Evolutionary conservation across 75 land plant species (phyloP), one percentile per base, ranked within the genome.

Genomic region (Chamaecyparis obtusa): DNA sequence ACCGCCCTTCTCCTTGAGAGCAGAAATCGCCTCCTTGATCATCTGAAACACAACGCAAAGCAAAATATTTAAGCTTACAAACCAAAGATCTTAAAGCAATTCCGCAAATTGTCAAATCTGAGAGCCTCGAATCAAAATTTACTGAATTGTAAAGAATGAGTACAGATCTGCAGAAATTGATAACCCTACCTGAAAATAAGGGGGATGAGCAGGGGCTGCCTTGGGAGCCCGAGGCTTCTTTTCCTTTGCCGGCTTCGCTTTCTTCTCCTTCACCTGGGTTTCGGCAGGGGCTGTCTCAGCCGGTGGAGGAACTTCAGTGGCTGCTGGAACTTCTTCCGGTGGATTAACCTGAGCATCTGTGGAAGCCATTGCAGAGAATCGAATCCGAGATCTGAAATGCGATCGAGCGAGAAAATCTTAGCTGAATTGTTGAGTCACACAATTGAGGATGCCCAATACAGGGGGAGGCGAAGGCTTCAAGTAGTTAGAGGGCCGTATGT

Each of bases 151-250:
- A 56, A 39, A 83, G 24, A 86, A 9, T 55, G 74, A 30, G 54
- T 69, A 78, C 13, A 8, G 74, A 82, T 44, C 9, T 43, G 21
- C 27, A 35, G 21, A 16, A 81, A 17, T 24, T 19, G 44, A 0
- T 27, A 46, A 72, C 15, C 55, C 55, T 46, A 96, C 98, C 97
- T 92, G 90, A 35, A 95, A 92, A 85, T 96, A 96, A 36, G 98
- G 90, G 44, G 98, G 98, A 90, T 96, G 98, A 82, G 95, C 77
- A 7, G 35, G 88, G 32, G 90, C 64, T 1, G 91, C 37, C 85
- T 86, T 93, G 36, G 90, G 64, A 36, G 81, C 85, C 82, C 84
- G 86, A 6, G 92, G 86, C 86, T 92, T 91, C 92, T 89, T 93
- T 75, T 85, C 88, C 87, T 83, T 87, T 14, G 64, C 14, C 5